Percentiles rank a stretch among this genome's conserved stretches.
phyloP scores from a whole-genome alignment of 148 eudicot genomes.

The Camellia sinensis region DNA sequence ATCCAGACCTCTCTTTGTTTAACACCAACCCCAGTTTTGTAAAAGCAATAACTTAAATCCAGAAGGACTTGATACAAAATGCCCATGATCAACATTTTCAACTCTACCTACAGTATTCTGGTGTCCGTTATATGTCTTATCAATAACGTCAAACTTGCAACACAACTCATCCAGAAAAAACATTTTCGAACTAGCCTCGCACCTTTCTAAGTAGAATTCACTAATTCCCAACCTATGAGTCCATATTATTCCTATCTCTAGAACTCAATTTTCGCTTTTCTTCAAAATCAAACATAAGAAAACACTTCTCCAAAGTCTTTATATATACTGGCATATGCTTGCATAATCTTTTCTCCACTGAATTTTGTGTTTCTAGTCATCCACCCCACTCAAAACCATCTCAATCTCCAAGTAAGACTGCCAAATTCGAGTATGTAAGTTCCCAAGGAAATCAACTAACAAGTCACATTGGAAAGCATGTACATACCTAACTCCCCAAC shows the following conservation, averaged over 20 bases:
- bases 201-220: background rate
- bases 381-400: background rate
- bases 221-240: background rate
- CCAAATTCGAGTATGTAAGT: background rate
- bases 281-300: background rate
- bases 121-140: background rate
- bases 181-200: constrained; percentile 2
- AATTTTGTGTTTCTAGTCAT: background rate
- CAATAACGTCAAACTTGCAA: constrained; percentile 18
- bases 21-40: constrained; percentile 7
- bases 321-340: background rate
- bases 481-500: background rate
- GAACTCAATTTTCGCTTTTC: background rate
- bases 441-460: background rate
- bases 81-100: constrained; percentile 1
- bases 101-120: background rate
- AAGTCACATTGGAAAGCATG: background rate
- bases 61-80: constrained; percentile 4
- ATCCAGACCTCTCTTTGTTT: constrained; percentile 8
- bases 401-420: background rate
- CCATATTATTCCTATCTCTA: background rate
- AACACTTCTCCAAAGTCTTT: background rate
- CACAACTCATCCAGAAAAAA: constrained; percentile 8
- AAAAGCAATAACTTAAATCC: constrained; percentile 9
- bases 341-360: background rate